Base-by-base conservation (phyloP, 192 early-diverging fungal genomes). In the Entrophospora sp. region DNA sequence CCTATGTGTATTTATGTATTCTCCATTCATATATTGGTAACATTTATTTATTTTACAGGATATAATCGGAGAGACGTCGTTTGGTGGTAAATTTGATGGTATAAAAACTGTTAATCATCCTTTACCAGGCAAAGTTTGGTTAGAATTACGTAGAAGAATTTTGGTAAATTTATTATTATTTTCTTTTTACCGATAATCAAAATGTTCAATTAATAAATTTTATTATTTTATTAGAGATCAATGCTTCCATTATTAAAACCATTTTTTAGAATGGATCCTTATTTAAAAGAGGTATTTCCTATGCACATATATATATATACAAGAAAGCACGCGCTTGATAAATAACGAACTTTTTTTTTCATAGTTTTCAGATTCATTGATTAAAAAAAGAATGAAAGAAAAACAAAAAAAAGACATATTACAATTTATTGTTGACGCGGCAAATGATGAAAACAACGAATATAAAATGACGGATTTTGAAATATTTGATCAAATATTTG, bases 51-150 rank as follows among this genome's bases (percentile, higher is more conserved):
- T 69, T 43, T 69, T 68, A n/a, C 43, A 71, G 14, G 82, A 84
- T 46, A 73, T 77, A 7, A 82, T 82, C 63, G 82, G 82, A 6
- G 72, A 78, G 14, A 75, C 79, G 0, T 72, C 70, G 4, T 82
- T 84, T 73, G 82, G 81, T 30, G 40, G 67, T 27, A 66, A 72
- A 3, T 84, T 84, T 36, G 49, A 76, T 10, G 75, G 82, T 74
- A 67, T 84, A 22, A 46, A 73, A 27, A 56, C 66, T n/a, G 78
- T 72, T 18, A 64, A 67, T 25, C 79, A 84, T 61, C 77, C 76
- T n/a, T 34, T 83, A 1, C 78, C 79, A 8, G 52, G 64, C 53
- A 18, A 63, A 67, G 35, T 40, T 40, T 30, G 38, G 67, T 16
- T 49, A 70, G 64, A 64, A 27, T 35, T 49, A 35, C 13, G 18